Evolutionary conservation across 2,329 filamentous ascomycete species (phyloP).

Genomic region (Nothopassalora personata): DNA sequence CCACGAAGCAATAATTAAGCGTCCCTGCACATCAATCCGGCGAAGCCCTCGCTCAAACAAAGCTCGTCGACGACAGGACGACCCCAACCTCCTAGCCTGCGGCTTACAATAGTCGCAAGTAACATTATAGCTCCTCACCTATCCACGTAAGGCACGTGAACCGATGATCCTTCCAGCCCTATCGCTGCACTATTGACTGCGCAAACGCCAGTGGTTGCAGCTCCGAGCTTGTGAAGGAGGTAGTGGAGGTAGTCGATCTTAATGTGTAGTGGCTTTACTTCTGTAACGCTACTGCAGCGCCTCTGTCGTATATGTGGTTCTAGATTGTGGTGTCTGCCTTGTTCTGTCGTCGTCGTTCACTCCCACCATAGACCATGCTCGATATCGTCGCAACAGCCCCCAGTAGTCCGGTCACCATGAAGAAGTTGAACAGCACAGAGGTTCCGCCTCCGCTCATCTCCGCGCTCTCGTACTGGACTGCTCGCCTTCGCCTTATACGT

Average conservation of each 20-base stretch:
- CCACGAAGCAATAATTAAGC: no score
- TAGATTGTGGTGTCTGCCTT: neutral
- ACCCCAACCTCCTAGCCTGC: neutral
- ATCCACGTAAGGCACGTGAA: neutral
- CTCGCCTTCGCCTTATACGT: slow-evolving; percentile 17
- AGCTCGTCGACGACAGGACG: neutral
- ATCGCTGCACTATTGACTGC: neutral
- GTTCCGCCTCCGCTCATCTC: slow-evolving; percentile 16
- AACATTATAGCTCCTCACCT: neutral
- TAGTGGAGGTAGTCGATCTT: neutral
- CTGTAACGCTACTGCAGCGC: neutral
- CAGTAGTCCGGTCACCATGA: slow-evolving; percentile 31
- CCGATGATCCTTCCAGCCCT: neutral
- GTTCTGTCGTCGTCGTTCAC: neutral
- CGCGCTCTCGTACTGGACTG: slow-evolving; percentile 16
- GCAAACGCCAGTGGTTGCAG: neutral
- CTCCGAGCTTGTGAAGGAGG: neutral
- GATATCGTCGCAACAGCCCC: slow-evolving; percentile 19
- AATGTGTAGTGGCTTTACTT: neutral
- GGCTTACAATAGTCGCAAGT: neutral
- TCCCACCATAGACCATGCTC: neutral
- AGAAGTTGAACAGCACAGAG: slow-evolving; percentile 29
- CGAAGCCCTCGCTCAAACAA: neutral
- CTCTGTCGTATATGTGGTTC: neutral
- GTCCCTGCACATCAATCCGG: no score